Conservation (phyloP, 1,284 basidiomycete species). For the Clitocybe nebularis region DNA sequence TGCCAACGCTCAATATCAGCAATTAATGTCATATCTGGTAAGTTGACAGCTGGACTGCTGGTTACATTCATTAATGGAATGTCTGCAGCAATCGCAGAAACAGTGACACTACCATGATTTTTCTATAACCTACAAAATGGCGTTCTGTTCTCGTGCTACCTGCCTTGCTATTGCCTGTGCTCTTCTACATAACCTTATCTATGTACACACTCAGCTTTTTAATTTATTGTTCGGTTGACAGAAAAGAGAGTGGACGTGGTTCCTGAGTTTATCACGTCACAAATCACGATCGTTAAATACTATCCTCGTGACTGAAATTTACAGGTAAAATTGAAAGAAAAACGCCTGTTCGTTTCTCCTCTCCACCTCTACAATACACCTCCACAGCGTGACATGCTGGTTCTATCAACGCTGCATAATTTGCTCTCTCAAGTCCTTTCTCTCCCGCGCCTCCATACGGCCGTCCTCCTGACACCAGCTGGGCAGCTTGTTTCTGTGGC, state of each 20-base stretch:
- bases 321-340: background rate
- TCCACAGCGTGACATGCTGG: conserved; percentile 41
- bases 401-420: conserved; percentile 55
- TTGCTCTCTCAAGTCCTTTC: conserved; percentile 53
- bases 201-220: background rate
- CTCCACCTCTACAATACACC: background rate
- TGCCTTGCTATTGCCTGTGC: background rate
- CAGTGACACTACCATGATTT: conserved; percentile 4
- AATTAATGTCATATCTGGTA: conserved; percentile 54
- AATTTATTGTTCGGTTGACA: background rate
- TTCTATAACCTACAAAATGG: background rate
- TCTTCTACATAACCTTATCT: background rate
- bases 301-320: background rate
- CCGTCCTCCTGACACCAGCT: conserved; percentile 55
- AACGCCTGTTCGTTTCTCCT: background rate
- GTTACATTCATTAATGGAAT: background rate
- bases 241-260: background rate
- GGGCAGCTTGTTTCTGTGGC: conserved; percentile 62
- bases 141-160: background rate
- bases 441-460: conserved; percentile 55
- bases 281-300: background rate
- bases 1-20: conserved; percentile 44
- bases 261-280: too few species aligned
- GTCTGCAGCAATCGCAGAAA: conserved; percentile 17
- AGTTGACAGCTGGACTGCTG: conserved; percentile 16